Evolutionary conservation across 768 basidiomycete genomes (phyloP), one percentile per base, ranked within the genome.

Genomic region (Scleroderma bovista): DNA sequence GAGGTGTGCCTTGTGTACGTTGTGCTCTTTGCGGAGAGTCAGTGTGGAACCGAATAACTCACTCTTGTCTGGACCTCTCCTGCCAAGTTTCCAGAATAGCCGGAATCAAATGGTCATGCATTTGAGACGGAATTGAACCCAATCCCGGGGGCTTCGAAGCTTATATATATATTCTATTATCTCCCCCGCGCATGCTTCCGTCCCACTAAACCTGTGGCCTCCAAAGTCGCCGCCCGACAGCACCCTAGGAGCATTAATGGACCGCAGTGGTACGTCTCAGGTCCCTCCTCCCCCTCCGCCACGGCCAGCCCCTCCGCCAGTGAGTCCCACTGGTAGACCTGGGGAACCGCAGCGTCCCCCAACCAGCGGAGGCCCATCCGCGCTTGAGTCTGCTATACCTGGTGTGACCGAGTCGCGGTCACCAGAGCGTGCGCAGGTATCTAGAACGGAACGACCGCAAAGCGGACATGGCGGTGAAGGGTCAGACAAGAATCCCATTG

Each of bases 401-500:
- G 24, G 29, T 19, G 26, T 2, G 6, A 13, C 46, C 23, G 40
- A 23, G 12, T 23, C 44, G 15, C 54, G 40, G 37, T 20, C 38
- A n/a, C 31, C 48, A 8, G 55, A 39, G 17, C 6, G 43, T 24
- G 16, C 24, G 37, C 39, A 45, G 41, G 29, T 22, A 10, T 2
- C 22, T 26, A 22, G n/a, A 10, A 3, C 29, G 22, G 32, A 31
- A 6, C 48, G 31, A 15, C 37, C 52, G 15, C 22, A 43, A 26
- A 15, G 9, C 1, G 63, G 57, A 19, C 51, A 19, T 4, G 15
- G n/a, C 15, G 40, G 33, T 31, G 49, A 24, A 8, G 44, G 11
- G 6, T 45, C 44, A 31, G 44, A 45, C n/a, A 45, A 45, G 44
- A 33, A 33, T n/a, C 53, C 51, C 23, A 50, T 55, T 31, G 16